Evolutionary conservation across 768 basidiomycete species (phyloP).

Genomic region (Suillus clintonianus): DNA sequence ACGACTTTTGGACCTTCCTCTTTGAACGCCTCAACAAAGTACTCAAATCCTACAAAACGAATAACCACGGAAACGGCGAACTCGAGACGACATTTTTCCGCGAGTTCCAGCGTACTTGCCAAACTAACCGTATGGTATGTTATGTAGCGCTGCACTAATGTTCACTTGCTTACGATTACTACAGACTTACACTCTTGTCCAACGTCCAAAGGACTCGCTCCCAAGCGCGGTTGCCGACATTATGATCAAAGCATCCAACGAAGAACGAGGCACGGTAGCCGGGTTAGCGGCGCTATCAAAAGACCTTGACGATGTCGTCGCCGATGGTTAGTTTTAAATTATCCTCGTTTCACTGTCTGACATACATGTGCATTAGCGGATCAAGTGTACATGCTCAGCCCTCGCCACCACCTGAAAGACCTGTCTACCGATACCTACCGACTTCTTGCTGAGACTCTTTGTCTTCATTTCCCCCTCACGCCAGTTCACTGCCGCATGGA

Average conservation of each 20-base stretch:
- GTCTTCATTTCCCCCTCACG: neutral
- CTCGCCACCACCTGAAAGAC: neutral
- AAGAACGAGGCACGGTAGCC: constrained; percentile 26
- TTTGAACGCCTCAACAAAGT: constrained; percentile 39
- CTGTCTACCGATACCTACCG: neutral
- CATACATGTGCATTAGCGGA: neutral
- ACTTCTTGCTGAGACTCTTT: neutral
- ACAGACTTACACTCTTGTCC: neutral
- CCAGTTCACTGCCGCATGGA: neutral
- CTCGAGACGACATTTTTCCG: constrained; percentile 31
- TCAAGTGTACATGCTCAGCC: constrained; percentile 1
- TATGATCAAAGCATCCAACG: constrained; percentile 17
- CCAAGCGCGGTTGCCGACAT: neutral
- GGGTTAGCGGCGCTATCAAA: constrained; percentile 11
- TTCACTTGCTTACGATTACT: neutral
- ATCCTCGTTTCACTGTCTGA: neutral
- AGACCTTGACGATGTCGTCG: constrained; percentile 21
- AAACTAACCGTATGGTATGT: constrained; percentile 70
- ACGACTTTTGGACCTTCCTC: constrained; percentile 40
- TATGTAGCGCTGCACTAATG: too few species aligned
- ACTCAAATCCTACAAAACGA: constrained; percentile 36
- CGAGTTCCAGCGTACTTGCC: constrained; percentile 51
- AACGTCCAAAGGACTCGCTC: neutral
- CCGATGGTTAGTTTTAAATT: constrained; percentile 18
- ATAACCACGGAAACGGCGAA: constrained; percentile 35